Evolutionary conservation across 1,139 yeast species (phyloP).

Genomic region (Geotrichum citri-aurantii): DNA sequence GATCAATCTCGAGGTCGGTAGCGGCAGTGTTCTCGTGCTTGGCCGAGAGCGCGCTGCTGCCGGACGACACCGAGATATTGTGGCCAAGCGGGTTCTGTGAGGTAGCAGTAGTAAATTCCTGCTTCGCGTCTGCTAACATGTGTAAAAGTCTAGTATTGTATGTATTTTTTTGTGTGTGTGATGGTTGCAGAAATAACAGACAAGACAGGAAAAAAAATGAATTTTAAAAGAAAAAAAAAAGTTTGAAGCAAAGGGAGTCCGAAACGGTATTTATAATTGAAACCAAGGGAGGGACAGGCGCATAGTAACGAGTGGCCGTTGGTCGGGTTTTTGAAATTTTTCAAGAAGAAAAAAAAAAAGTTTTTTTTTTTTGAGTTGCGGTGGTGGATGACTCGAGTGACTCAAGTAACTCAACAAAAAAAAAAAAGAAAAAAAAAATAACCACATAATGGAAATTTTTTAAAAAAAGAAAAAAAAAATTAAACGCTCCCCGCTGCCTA

Average conservation of each 20-base stretch:
- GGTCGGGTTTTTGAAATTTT: background rate
- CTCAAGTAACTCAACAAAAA: slow-evolving; percentile 10
- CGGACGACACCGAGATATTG: background rate
- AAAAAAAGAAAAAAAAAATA: background rate
- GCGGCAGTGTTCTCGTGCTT: background rate
- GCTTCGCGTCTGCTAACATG: background rate
- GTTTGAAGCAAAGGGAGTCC: background rate
- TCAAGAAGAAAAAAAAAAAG: background rate
- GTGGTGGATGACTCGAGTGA: slow-evolving; percentile 4
- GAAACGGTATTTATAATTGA: background rate
- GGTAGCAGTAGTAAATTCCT: background rate
- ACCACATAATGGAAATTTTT: background rate
- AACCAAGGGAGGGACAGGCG: background rate
- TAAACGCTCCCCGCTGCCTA: too few relatives aligned
- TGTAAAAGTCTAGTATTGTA: too few relatives aligned
- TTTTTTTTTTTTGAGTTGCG: background rate
- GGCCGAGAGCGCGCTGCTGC: background rate
- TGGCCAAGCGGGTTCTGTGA: background rate
- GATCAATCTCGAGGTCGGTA: slow-evolving; percentile 7
- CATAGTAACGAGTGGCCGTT: background rate
- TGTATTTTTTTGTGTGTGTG: too few relatives aligned
- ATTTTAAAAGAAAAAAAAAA: background rate
- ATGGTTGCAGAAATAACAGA: background rate
- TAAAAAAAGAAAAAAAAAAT: too few relatives aligned
- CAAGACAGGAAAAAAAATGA: background rate